Base-by-base conservation (phyloP, 2,329 filamentous ascomycete genomes). In the Emericellopsis cladophorae region DNA sequence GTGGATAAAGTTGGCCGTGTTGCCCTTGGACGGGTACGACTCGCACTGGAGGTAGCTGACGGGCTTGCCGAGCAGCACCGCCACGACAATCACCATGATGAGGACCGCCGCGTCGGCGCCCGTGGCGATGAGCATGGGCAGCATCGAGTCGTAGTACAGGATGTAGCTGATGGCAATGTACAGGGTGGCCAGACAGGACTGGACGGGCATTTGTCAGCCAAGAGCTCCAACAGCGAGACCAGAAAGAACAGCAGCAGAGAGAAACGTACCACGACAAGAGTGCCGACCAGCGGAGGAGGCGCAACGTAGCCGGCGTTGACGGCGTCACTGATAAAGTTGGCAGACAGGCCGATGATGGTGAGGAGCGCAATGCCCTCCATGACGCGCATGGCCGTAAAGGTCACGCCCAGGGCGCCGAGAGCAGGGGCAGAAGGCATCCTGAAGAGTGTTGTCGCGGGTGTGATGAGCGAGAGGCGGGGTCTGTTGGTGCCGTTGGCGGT, bases 121-220 rank as follows among this genome's bases (percentile, higher is more conserved):
- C 1, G 78, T 71, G 38, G 73, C 72, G 60, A 85, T 69, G 42
- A 89, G 72, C 46, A 88, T 79, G 5, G 86, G 83, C 11, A 89
- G 80, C 48, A 86, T 73, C 49, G 76, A 71, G 56, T 89, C 84
- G 51, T 79, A 70, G 61, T 87, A 90, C 49, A 89, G 82, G 56
- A 93, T 87, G 64, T 83, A 82, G 15, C 83, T 81, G 51, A 93
- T 80, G 51, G 74, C 72, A 48, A 81, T 76, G 69, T 95, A 95
- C 45, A 95, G 73, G 5, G 80, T 74, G 9, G 84, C 80, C 44
- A 92, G 78, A 62, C 76, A 84, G 24, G 84, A 77, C 87, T 93
- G 46, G 11, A 9, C n/a, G 16, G 18, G 21, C 16, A 21, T 22
- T 22, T 37, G 37, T 39, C 26, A 39, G 37, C 32, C 8, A 9